phyloP scores from a whole-genome alignment of 768 basidiomycete genomes.

The Panellus pusillus region DNA sequence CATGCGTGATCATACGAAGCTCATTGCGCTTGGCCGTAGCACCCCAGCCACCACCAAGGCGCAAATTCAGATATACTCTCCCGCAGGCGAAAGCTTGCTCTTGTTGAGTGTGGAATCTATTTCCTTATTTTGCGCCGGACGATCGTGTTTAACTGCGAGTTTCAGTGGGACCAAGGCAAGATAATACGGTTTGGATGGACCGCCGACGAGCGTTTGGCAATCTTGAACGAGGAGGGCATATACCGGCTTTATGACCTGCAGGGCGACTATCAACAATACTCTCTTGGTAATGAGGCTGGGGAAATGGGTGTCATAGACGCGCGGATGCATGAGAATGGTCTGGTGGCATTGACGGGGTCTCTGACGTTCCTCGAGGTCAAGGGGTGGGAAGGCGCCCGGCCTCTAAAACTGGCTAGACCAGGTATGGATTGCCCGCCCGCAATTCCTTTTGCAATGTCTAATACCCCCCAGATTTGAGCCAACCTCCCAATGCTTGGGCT shows the following conservation, averaged over 20 bases:
- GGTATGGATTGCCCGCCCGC: conserved; percentile 44
- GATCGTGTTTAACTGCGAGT: conserved; percentile 8
- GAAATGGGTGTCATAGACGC: conserved; percentile 87
- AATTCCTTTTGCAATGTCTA: conserved; percentile 1
- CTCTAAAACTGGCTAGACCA: conserved; percentile 70
- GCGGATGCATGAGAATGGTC: conserved; percentile 79
- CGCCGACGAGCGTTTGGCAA: conserved; percentile 73
- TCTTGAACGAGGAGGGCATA: conserved; percentile 89
- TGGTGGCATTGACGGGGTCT: conserved; percentile 81
- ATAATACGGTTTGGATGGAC: conserved; percentile 87
- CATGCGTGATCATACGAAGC: conserved; percentile 81
- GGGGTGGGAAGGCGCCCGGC: conserved; percentile 81
- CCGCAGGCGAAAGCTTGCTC: conserved; percentile 73
- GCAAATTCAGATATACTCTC: conserved; percentile 86
- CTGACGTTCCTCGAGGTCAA: conserved; percentile 82
- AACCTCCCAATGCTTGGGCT: conserved; percentile 83
- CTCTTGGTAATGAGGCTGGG: conserved; percentile 77
- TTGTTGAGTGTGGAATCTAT: conserved; percentile 67
- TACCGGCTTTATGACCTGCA: conserved; percentile 90
- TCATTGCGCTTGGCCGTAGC: conserved; percentile 67
- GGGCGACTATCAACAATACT: conserved; percentile 82
- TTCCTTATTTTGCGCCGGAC: conserved; percentile 16
- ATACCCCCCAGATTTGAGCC: conserved; percentile 55
- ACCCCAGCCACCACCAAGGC: conserved; percentile 63
- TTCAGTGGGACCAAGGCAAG: conserved; percentile 87